Evolutionary conservation across 1,284 basidiomycete genomes (phyloP), one percentile per base, ranked within the genome.

Genomic region (Xerocomus nothofagi): DNA sequence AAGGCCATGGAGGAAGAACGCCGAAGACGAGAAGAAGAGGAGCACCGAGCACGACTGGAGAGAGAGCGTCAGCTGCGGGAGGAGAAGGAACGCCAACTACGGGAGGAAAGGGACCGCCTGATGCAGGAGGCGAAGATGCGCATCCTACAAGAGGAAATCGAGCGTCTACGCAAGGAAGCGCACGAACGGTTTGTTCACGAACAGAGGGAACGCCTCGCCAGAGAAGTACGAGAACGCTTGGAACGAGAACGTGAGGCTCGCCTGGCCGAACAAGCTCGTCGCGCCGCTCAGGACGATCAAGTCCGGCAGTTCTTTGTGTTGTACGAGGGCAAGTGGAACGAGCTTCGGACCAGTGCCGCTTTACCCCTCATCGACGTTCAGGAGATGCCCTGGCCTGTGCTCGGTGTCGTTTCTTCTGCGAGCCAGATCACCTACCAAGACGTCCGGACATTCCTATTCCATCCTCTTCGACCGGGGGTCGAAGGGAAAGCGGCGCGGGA

Each of bases 301-400:
- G 4, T 45, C 18, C 29, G 33, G 4, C 49, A 40, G 11, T 17
- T 50, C 14, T 63, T 67, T 42, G 12, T 17, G 18, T 0, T 62
- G 3, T 77, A 76, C 54, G 71, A 75, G 18, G 54, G 24, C 36
- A 72, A 71, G 47, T 76, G 75, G 76, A 53, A 60, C n/a, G 64
- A 64, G 24, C 64, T 77, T 37, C 67, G 65, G 49, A 39, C 47
- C 15, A 62, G 42, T 26, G 38, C 38, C 8, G 15, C 39, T 1
- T 39, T 61, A 1, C 41, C 59, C 8, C 46, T 42, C 0, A 51
- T 72, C 41, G 39, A 57, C 15, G 65, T 70, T 50, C 21, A n/a
- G 24, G 63, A 74, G 39, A 57, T 81, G 49, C 78, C 79, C 8
- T 80, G 78, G 78, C 79, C 79, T 0, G 47, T 73, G 29, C 59